Percentiles rank a stretch among this genome's conserved stretches.
phyloP scores from a whole-genome alignment of 2,329 filamentous ascomycete species.

The Penicillium sp. region DNA sequence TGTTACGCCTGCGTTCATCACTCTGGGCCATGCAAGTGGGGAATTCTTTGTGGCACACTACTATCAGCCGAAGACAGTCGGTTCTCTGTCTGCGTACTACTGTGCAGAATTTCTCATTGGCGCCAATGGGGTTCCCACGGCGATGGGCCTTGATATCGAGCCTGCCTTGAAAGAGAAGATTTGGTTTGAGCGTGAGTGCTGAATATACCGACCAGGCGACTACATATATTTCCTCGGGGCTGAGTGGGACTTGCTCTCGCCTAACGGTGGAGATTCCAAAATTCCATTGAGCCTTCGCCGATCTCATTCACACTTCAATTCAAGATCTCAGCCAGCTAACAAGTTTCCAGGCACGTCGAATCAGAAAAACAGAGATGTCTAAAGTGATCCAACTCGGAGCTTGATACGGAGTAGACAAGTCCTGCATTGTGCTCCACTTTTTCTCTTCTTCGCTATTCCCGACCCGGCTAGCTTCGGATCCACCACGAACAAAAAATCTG shows the following conservation, averaged over 20 bases:
- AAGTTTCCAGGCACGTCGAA: background rate
- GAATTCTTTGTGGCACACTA: conserved; percentile 5
- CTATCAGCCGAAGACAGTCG: conserved; percentile 3
- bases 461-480: background rate
- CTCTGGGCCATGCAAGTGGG: conserved; percentile 2
- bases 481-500: background rate
- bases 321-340: background rate
- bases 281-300: too few species aligned
- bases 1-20: background rate
- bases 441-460: background rate
- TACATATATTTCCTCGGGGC: background rate
- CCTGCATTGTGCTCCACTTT: too few species aligned
- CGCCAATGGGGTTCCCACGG: background rate
- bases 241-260: background rate
- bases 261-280: too few species aligned
- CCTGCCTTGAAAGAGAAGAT: conserved; percentile 5
- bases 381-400: background rate
- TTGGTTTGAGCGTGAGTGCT: conserved; percentile 1
- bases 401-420: too few species aligned
- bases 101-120: conserved; percentile 1
- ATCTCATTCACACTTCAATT: background rate
- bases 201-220: too few species aligned
- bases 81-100: background rate
- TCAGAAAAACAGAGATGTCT: background rate
- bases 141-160: conserved; percentile 6